phyloP scores from a whole-genome alignment of 2,329 filamentous ascomycete genomes.

The Trichoderma atrobrunneum region DNA sequence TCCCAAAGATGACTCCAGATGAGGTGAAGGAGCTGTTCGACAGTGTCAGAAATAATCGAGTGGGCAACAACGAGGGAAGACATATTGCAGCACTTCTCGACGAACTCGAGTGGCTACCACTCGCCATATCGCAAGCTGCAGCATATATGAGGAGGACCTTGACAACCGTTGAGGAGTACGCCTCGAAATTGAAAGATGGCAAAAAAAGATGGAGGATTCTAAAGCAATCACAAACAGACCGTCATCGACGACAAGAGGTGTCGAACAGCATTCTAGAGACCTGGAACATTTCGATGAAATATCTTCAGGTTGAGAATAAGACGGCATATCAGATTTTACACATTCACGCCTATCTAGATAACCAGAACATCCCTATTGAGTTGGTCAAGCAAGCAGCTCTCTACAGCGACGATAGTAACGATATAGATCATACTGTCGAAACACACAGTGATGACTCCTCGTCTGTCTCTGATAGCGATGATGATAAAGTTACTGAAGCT shows the following conservation, averaged over 20 bases:
- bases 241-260: constrained; percentile 27
- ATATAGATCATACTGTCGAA: neutral
- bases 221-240: constrained; percentile 26
- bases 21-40: neutral
- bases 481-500: neutral
- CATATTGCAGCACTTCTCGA: constrained; percentile 12
- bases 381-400: constrained; percentile 22
- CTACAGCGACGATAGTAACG: neutral
- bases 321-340: constrained; percentile 28
- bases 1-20: constrained; percentile 25
- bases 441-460: neutral
- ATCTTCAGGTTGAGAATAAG: constrained; percentile 28
- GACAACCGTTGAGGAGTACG: constrained; percentile 27
- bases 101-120: constrained; percentile 31
- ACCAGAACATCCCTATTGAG: constrained; percentile 30
- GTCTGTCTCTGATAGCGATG: neutral
- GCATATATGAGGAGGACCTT: constrained; percentile 32
- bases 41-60: neutral
- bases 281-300: constrained; percentile 34
- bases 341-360: constrained; percentile 33
- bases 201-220: constrained; percentile 27
- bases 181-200: constrained; percentile 25
- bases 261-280: constrained; percentile 35
- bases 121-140: constrained; percentile 33
- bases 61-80: neutral